A percentile compares a stretch with the other conserved stretches of the same genome.
Evolutionary conservation across 2,329 filamentous ascomycete genomes (phyloP).

Genomic region (Monosporascus ibericus): DNA sequence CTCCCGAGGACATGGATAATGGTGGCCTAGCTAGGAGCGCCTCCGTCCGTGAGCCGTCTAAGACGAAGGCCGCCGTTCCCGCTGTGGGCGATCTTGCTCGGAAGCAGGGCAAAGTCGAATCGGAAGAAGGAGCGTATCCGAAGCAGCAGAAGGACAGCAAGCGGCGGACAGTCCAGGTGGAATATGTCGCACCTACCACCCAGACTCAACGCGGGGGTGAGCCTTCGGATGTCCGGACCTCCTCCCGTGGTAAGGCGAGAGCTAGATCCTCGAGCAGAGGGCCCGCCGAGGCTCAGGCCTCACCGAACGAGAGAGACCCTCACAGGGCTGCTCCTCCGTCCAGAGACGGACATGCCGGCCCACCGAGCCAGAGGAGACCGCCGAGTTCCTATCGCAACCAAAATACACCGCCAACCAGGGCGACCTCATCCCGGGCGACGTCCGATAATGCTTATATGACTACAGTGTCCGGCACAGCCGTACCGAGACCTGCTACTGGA

Average conservation of each 20-base stretch:
- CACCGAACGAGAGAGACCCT: constrained; percentile 50
- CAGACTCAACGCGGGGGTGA: constrained; percentile 68
- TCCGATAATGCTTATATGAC: constrained; percentile 51
- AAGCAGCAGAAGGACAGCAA: constrained; percentile 80
- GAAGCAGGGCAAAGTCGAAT: constrained; percentile 70
- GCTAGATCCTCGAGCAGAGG: constrained; percentile 50
- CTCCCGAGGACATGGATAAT: constrained; percentile 50
- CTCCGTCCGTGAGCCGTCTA: constrained; percentile 83
- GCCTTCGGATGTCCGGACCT: constrained; percentile 22
- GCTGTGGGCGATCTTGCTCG: constrained; percentile 59
- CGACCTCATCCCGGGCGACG: constrained; percentile 43
- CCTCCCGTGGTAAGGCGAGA: constrained; percentile 35
- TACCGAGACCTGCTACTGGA: constrained; percentile 68
- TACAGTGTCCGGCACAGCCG: constrained; percentile 34
- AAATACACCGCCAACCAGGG: constrained; percentile 40
- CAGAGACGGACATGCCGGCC: constrained; percentile 35
- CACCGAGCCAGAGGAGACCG: constrained; percentile 31
- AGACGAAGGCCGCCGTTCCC: constrained; percentile 50
- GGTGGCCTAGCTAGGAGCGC: constrained; percentile 73
- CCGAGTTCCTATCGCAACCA: constrained; percentile 44
- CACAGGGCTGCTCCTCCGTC: constrained; percentile 49
- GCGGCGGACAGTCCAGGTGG: constrained; percentile 89
- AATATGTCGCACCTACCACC: constrained; percentile 89
- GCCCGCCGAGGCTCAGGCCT: constrained; percentile 36
- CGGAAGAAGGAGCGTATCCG: constrained; percentile 48